Evolutionary conservation across 1,284 basidiomycete species (phyloP), one percentile per base, ranked within the genome.

Genomic region (Heterobasidion parviporum): DNA sequence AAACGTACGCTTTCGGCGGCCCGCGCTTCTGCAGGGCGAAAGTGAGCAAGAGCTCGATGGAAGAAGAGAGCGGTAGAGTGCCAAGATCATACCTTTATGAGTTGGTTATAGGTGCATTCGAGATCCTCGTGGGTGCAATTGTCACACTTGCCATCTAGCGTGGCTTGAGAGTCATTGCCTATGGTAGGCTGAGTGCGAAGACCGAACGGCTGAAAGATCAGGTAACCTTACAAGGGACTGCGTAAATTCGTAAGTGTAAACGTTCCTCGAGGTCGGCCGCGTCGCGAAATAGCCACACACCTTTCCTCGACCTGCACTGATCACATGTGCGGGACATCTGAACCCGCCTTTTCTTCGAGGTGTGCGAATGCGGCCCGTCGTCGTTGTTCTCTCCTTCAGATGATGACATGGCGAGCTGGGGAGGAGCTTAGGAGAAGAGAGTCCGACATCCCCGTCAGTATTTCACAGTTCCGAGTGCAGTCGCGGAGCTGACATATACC

Each of bases 1-100:
- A 7, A 20, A 6, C 60, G 52, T 49, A 48, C 46, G 46, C 90
- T 72, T 61, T 61, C 1, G 60, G 56, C n/a, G 60, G 59, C 12
- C 60, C 60, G 16, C 60, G 56, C 8, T 55, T 53, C 60, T 61
- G 43, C 18, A 26, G 5, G 26, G 5, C 6, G 26, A 5, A 5
- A 26, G 26, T 26, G 26, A 26, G 26, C 26, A 26, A 6, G 26
- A 26, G 26, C 26, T 26, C 4, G 26, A 26, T 26, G 26, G 5
- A 26, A 5, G 26, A 26, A 26, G 26, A 26, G 26, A 6, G 36
- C 12, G 56, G 20, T 44, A 52, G 41, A 7, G 16, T 14, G 8
- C 5, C 18, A 0, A 34, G 33, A 36, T 2, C 2, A 8, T 16
- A 59, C 59, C 52, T 59, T 60, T 6, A 48, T 54, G 26, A 57